Evolutionary conservation across 805 yeast genomes (phyloP), one percentile per base, ranked within the genome.

Genomic region (Debaryomyces maramus): DNA sequence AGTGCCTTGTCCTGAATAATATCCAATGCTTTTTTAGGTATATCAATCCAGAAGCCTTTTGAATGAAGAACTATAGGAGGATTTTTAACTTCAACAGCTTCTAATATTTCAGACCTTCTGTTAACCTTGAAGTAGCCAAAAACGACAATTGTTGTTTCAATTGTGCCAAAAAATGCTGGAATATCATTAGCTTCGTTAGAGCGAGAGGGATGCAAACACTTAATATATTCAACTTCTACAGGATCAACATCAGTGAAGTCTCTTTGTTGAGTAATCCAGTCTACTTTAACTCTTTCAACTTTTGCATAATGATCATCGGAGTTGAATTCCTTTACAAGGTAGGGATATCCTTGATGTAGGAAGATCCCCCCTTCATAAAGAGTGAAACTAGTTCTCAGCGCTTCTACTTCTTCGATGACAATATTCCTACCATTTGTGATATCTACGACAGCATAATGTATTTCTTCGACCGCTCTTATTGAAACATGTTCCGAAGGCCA

Each of bases 181-280:
- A 80, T 59, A 34, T 70, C 63, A 36, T 57, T 27, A 24, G 56
- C 46, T 32, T 50, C 17, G 48, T 55, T 26, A 2, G 19, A 8
- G 7, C n/a, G 10, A 31, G 79, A 70, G 0, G 61, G 61, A 14
- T 60, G 61, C 14, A 84, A 57, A 4, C 85, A 77, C 40, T 86
- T 67, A 3, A 85, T 75, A 40, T 69, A 61, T 50, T 85, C 89
- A 37, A 84, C 81, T 51, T 81, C 82, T 16, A 73, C 59, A 0
- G 99, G 97, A 58, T 93, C 98, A 6, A 93, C 85, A 60, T 93
- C 95, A 0, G 97, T 88, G 52, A 75, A 93, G 60, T 93, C 99
- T 40, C 99, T 69, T 56, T 91, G 98, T 34, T 75, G 74, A 0
- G 99, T 93, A 1, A 80, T 75, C 98, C 98, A 93, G 47, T 91